Evolutionary conservation across 371 early-diverging fungal species (phyloP).

Genomic region (Nematocida ausubeli): DNA sequence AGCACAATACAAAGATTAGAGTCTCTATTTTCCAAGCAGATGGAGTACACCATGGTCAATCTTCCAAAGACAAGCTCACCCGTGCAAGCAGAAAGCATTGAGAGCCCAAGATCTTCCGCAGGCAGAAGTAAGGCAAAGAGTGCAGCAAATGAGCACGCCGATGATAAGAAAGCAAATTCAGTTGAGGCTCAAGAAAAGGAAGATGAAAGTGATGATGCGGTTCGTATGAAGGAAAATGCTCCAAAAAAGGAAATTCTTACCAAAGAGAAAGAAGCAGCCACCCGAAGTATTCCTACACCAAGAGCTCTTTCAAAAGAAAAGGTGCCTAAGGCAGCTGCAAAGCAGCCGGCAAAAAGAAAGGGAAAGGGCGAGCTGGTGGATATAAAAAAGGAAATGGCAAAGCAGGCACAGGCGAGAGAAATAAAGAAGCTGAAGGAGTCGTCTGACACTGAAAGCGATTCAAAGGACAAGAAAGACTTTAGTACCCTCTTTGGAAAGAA

Average conservation of each 20-base stretch:
- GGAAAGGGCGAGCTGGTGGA: slow-evolving; percentile 16
- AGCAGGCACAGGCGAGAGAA: slow-evolving; percentile 16
- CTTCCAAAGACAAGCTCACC: background rate
- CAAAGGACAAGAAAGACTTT: slow-evolving; percentile 52
- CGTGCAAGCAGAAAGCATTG: background rate
- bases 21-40: slow-evolving; percentile 30
- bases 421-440: background rate
- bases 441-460: background rate
- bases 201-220: background rate
- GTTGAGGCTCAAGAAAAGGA: background rate
- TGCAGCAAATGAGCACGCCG: background rate
- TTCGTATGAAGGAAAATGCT: background rate
- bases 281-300: background rate
- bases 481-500: slow-evolving; percentile 53
- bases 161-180: background rate
- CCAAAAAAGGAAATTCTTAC: background rate
- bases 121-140: background rate
- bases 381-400: slow-evolving; percentile 39
- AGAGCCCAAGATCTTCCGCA: background rate
- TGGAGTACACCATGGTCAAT: slow-evolving; percentile 8
- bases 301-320: background rate
- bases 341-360: slow-evolving; percentile 9
- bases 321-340: background rate
- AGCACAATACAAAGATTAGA: slow-evolving; percentile 39
- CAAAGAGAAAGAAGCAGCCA: background rate